Conservation (phyloP, 768 basidiomycete species). For the Collybia sordida region DNA sequence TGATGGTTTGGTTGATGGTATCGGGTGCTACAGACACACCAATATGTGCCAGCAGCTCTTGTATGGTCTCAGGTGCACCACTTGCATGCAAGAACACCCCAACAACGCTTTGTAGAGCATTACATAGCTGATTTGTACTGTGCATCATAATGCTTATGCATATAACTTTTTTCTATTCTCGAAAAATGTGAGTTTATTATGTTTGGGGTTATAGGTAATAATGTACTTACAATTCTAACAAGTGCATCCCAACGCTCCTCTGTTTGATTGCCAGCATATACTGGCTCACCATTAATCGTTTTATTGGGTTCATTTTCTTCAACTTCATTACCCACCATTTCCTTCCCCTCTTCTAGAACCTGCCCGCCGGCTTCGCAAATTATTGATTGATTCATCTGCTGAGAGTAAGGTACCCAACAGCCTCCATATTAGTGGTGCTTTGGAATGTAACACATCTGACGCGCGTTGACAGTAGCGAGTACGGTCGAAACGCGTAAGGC, state of each 20-base stretch:
- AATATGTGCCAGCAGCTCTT: conserved; percentile 25
- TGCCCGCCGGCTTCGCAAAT: no score
- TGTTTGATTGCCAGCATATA: no score
- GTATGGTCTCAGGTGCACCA: conserved; percentile 22
- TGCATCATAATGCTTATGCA: conserved; percentile 25
- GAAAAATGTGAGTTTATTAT: background rate
- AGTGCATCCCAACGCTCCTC: conserved; percentile 1
- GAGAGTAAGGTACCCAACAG: no score
- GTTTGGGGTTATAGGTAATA: background rate
- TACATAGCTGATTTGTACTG: conserved; percentile 20
- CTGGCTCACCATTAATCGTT: no score
- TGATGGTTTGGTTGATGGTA: conserved; percentile 19
- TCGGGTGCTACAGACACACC: conserved; percentile 26
- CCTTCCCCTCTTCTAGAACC: no score
- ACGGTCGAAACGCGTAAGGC: no score
- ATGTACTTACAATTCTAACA: conserved; percentile 1
- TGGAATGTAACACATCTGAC: no score
- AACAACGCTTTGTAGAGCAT: conserved; percentile 21
- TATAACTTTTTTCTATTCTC: conserved; percentile 18
- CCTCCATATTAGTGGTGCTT: no score
- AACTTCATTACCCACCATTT: no score
- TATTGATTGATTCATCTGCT: no score
- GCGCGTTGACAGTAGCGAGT: no score
- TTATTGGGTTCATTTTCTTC: no score
- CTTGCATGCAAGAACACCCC: conserved; percentile 28